A percentile compares a stretch with the other conserved stretches of the same genome.
These are phyloP conservation scores for Phytophthora hybrid DNA, from an alignment of 352 stramenopile genomes.

Conservation along the genomic window DNA sequence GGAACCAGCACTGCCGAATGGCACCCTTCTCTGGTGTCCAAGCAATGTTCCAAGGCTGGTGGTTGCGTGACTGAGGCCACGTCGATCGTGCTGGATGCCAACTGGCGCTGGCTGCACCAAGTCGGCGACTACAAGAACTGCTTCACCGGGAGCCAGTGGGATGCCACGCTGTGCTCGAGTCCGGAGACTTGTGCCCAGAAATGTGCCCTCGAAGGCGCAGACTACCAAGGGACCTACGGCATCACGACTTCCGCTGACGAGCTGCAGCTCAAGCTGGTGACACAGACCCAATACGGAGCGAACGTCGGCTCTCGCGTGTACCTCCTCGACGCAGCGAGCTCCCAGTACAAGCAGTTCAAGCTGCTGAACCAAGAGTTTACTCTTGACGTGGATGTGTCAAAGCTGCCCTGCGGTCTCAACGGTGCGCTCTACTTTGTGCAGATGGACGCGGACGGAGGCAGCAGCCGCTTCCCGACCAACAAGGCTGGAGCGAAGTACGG, in stretches of 20 bases:
- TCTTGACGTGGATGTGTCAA: constrained; percentile 72
- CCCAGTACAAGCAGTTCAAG: constrained; percentile 71
- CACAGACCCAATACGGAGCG: constrained; percentile 55
- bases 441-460: constrained; percentile 72
- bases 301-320: constrained; percentile 79
- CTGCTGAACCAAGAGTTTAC: constrained; percentile 81
- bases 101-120: constrained; percentile 80
- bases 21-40: constrained; percentile 57
- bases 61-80: constrained; percentile 57
- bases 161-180: constrained; percentile 59
- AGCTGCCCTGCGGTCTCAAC: constrained; percentile 73
- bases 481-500: constrained; percentile 66
- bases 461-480: constrained; percentile 52
- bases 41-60: constrained; percentile 48
- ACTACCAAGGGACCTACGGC: constrained; percentile 74
- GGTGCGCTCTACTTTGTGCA: constrained; percentile 81
- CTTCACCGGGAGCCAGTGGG: constrained; percentile 70
- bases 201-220: constrained; percentile 70
- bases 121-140: constrained; percentile 72
- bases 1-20: constrained; percentile 56
- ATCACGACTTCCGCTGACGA: constrained; percentile 56
- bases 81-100: constrained; percentile 75
- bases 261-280: constrained; percentile 66
- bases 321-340: constrained; percentile 45
- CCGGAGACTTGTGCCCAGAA: constrained; percentile 57